These are phyloP conservation scores for Aspergillus puulaauensis DNA, from an alignment of 2,329 filamentous ascomycete species.

Conservation along the genomic window DNA sequence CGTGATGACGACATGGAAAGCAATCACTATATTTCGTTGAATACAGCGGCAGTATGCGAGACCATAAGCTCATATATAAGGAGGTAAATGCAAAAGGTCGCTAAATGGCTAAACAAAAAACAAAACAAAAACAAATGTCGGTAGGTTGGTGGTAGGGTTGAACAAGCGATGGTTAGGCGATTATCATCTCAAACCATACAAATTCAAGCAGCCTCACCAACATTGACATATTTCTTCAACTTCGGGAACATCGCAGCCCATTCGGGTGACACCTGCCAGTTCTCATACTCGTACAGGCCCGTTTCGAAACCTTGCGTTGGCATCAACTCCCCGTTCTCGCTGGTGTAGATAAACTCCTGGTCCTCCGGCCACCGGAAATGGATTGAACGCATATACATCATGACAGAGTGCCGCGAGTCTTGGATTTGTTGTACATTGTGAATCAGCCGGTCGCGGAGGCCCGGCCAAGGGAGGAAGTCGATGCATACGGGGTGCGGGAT, in stretches of 20 bases:
- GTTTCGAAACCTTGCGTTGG: conserved; percentile 7
- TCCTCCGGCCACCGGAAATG: conserved; percentile 12
- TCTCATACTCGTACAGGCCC: conserved; percentile 5
- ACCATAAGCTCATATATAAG: neutral
- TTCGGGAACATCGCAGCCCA: conserved; percentile 9
- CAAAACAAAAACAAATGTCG: neutral
- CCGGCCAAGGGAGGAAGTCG: conserved; percentile 12
- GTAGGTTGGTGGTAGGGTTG: neutral
- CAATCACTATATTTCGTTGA: neutral
- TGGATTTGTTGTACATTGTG: neutral
- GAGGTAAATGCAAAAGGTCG: neutral
- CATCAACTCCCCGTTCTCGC: conserved; percentile 8
- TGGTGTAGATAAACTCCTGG: conserved; percentile 11
- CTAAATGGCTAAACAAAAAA: neutral
- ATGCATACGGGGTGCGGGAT: conserved; percentile 13
- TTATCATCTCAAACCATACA: no score
- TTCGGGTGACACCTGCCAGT: conserved; percentile 11
- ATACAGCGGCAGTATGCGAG: neutral
- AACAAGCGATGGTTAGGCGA: neutral
- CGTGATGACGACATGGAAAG: neutral
- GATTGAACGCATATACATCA: conserved; percentile 10
- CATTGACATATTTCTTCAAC: conserved; percentile 6
- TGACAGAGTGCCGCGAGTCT: conserved; percentile 10
- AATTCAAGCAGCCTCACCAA: neutral
- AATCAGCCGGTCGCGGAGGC: conserved; percentile 11